Conservation (phyloP, 2,329 filamentous ascomycete genomes). For the Cladorrhinum sp. region DNA sequence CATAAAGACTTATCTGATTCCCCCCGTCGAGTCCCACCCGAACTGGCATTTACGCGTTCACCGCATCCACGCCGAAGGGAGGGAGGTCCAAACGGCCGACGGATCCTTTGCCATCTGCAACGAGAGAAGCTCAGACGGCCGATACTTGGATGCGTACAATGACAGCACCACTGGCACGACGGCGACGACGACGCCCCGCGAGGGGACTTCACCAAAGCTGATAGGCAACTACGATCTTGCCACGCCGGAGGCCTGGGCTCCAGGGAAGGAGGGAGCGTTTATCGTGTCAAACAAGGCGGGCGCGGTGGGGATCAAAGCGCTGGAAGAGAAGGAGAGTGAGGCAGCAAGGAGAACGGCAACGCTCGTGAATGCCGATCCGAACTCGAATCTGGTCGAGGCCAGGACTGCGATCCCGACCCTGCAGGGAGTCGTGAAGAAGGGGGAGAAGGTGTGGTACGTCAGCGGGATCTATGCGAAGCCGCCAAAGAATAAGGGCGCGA, state of each 20-base stretch:
- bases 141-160: slow-evolving; percentile 51
- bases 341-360: slow-evolving; percentile 55
- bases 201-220: slow-evolving; percentile 54
- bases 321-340: slow-evolving; percentile 47
- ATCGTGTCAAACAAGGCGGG: slow-evolving; percentile 56
- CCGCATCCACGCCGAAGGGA: slow-evolving; percentile 55
- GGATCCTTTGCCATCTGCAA: slow-evolving; percentile 70
- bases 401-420: slow-evolving; percentile 70
- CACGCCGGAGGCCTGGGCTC: slow-evolving; percentile 51
- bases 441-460: slow-evolving; percentile 62
- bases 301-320: slow-evolving; percentile 55
- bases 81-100: slow-evolving; percentile 68
- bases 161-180: no score
- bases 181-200: slow-evolving; percentile 38
- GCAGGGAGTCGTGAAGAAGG: slow-evolving; percentile 57
- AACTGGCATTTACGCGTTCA: slow-evolving; percentile 71
- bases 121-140: slow-evolving; percentile 45
- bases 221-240: slow-evolving; percentile 60
- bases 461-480: slow-evolving; percentile 71
- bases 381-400: slow-evolving; percentile 72
- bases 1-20: slow-evolving; percentile 63
- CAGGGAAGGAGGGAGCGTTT: slow-evolving; percentile 52
- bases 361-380: slow-evolving; percentile 73
- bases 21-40: slow-evolving; percentile 54
- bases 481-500: no score